Percentiles rank a stretch among this genome's conserved stretches.
phyloP scores from a whole-genome alignment of 208 protist species.

The Leishmania mexicana region DNA sequence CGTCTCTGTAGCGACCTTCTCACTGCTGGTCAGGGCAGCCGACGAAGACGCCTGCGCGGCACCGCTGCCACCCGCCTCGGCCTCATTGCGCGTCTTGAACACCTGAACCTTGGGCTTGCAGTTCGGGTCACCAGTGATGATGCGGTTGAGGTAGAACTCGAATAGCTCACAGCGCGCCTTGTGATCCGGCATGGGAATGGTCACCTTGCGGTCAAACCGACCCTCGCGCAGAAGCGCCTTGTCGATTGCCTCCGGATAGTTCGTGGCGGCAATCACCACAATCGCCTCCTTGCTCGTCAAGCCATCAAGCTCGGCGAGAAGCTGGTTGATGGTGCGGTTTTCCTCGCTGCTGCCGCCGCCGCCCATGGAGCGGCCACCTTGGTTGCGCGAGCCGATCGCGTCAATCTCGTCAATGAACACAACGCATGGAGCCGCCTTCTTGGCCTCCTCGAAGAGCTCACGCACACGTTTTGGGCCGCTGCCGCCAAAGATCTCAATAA shows the following conservation, averaged over 20 bases:
- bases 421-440: constrained; percentile 95
- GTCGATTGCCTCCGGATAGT: constrained; percentile 96
- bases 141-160: constrained; percentile 85
- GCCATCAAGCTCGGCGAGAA: constrained; percentile 97
- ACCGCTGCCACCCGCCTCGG: background rate
- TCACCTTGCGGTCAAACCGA: constrained; percentile 93
- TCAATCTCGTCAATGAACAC: constrained; percentile 99
- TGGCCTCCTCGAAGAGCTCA: constrained; percentile 96
- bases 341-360: constrained; percentile 91
- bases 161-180: constrained; percentile 90
- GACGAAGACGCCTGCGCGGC: background rate
- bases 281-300: constrained; percentile 93
- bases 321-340: constrained; percentile 97
- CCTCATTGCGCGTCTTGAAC: constrained; percentile 67
- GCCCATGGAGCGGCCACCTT: constrained; percentile 84
- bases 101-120: constrained; percentile 85
- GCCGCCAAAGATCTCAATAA: constrained; percentile 98
- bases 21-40: background rate
- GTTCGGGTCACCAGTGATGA: constrained; percentile 88
- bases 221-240: constrained; percentile 92
- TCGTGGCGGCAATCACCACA: constrained; percentile 98
- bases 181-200: constrained; percentile 92
- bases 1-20: background rate
- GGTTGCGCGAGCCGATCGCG: constrained; percentile 94
- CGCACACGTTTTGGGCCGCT: constrained; percentile 95